phyloP scores from a whole-genome alignment of 371 early-diverging fungal genomes.

The Syncephalastrum sp. region DNA sequence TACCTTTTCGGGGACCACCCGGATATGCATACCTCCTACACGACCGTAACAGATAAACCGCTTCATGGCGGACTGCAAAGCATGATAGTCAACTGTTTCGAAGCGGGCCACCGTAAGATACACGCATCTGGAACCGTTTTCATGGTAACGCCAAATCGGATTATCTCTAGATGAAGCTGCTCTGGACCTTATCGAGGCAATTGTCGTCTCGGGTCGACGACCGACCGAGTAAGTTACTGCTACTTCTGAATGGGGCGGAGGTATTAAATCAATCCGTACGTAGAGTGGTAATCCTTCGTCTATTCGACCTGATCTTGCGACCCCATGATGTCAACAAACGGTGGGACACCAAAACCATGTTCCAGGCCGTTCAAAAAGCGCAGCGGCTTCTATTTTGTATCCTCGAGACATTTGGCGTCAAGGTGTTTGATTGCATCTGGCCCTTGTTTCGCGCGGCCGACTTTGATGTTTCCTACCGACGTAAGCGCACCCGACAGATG shows the following conservation, averaged over 20 bases:
- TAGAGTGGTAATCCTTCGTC: conserved; percentile 4
- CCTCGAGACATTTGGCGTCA: conserved; percentile 15
- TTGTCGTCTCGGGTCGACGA: conserved; percentile 8
- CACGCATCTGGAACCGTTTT: too few species aligned
- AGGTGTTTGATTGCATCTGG: conserved; percentile 8
- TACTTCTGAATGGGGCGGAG: not conserved
- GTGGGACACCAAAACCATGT: not conserved
- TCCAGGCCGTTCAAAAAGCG: conserved; percentile 7
- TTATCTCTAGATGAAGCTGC: conserved; percentile 17
- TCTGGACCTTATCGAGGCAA: conserved; percentile 14
- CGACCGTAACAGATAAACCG: too few species aligned
- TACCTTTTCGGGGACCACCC: too few species aligned
- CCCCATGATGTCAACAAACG: not conserved
- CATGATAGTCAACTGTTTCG: too few species aligned
- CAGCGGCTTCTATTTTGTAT: conserved; percentile 11
- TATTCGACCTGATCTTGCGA: conserved; percentile 13
- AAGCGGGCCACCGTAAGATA: too few species aligned
- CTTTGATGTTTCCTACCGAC: not conserved
- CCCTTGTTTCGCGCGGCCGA: conserved; percentile 7
- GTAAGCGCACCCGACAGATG: conserved; percentile 2
- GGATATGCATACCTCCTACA: too few species aligned
- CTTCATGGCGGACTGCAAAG: too few species aligned
- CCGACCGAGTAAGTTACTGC: conserved; percentile 15
- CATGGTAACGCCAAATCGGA: too few species aligned
- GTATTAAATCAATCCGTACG: too few species aligned